Percentiles rank a stretch among this genome's conserved stretches.
Evolutionary conservation across 75 land plant genomes (phyloP).

Genomic region (Ceratopteris richardii): DNA sequence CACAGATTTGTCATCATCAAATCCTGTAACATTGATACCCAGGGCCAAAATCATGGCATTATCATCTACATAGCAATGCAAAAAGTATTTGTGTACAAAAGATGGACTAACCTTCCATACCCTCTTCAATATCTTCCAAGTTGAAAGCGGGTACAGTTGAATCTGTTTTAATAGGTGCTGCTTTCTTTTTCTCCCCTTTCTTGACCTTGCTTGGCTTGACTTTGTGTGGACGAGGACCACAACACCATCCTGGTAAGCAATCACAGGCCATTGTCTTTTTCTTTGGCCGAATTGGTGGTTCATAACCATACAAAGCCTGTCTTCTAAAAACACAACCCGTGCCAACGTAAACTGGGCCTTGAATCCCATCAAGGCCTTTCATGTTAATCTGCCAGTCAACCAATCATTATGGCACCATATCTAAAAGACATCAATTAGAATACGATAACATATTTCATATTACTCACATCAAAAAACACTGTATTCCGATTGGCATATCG

Average conservation of each 20-base stretch:
- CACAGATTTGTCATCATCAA: constrained; percentile 29
- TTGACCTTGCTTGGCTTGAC: constrained; percentile 27
- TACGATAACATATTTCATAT: not conserved
- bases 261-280: constrained; percentile 45
- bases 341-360: constrained; percentile 88
- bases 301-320: constrained; percentile 69
- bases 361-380: constrained; percentile 89
- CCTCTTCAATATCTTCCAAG: constrained; percentile 33
- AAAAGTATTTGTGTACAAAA: no score
- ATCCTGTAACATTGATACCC: constrained; percentile 14
- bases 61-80: no score
- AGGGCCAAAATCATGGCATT: constrained; percentile 21
- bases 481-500: constrained; percentile 98
- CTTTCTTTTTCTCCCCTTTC: constrained; percentile 28
- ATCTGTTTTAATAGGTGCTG: constrained; percentile 53
- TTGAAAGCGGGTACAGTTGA: constrained; percentile 59
- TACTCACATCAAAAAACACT: constrained; percentile 95
- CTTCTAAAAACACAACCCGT: constrained; percentile 88
- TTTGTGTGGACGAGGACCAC: constrained; percentile 46
- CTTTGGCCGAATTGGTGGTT: constrained; percentile 47
- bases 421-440: not conserved
- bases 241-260: constrained; percentile 41
- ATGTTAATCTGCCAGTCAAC: constrained; percentile 60
- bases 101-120: constrained; percentile 23
- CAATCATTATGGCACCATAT: not conserved